A percentile compares a stretch with the other conserved stretches of the same genome.
phyloP scores from a whole-genome alignment of 148 eudicot genomes.

The Amaranthus cruentus region DNA sequence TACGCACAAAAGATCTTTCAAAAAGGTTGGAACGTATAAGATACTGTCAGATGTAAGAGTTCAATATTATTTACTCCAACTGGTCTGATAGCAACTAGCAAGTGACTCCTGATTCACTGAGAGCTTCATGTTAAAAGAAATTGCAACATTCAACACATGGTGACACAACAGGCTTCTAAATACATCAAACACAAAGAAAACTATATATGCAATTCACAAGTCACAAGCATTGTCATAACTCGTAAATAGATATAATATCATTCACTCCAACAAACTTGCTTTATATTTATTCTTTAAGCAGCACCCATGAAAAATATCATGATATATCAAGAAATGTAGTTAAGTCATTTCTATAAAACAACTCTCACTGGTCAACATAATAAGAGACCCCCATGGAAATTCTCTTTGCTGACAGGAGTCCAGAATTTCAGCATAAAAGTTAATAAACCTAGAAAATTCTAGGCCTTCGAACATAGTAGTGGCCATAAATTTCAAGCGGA shows the following conservation, averaged over 20 bases:
- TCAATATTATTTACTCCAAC: background rate
- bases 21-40: background rate
- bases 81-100: constrained; percentile 7
- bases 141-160: background rate
- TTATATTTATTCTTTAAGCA: background rate
- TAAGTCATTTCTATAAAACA: background rate
- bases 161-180: background rate
- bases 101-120: background rate
- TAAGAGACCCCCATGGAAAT: background rate
- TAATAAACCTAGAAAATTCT: background rate
- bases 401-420: background rate
- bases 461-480: constrained; percentile 5
- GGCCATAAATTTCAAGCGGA: background rate
- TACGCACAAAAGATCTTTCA: background rate
- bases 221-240: background rate
- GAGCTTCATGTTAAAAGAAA: background rate
- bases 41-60: background rate
- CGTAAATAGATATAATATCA: background rate
- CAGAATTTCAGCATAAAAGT: background rate
- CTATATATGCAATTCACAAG: background rate
- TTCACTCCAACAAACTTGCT: background rate
- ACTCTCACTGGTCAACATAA: background rate
- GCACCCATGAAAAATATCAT: background rate
- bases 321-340: background rate
- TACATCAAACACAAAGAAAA: background rate